Base-by-base conservation (phyloP, 2,329 filamentous ascomycete genomes). In the Talaromyces sp. region DNA sequence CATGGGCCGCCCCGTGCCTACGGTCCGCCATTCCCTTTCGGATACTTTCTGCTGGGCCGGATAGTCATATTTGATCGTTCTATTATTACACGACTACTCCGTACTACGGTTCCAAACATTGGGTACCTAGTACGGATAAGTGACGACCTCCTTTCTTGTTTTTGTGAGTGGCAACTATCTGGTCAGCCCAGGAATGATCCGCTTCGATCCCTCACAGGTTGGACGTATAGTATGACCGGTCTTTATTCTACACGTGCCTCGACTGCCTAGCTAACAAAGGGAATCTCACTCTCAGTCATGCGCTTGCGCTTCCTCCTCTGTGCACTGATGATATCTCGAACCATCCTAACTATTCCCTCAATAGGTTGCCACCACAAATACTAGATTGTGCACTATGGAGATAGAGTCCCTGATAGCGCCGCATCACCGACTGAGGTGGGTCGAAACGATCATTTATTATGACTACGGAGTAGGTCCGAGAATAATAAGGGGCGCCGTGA, bases 1-100 rank as follows among this genome's bases (percentile, higher is more conserved):
- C 54, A 57, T 53, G 58, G 58, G 46, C 58, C 58, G 58, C 58
- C 58, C 58, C 58, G 58, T 60, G 58, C 53, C 58, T 32, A 46
- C 58, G 53, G 32, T 38, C 54, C 58, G 58, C 53, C 43, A 46
- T 19, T 24, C 43, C 43, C 21, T 46, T 46, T 24, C 43, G 43
- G 43, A 46, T 24, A 24, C 43, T 46, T 46, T 46, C 17, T 46
- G 21, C 19, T 24, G 11, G 17, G 6, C 43, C 43, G 9, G 19
- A 46, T 24, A 21, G 21, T 11, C 9, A 9, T 46, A 17, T 46
- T 14, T 12, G 43, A 11, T 12, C 43, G 43, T 35, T 35, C 14
- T 35, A 35, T 35, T 14, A 4, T 9, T 12, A n/a, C n/a, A n/a
- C n/a, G n/a, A n/a, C n/a, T n/a, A n/a, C n/a, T n/a, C n/a, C n/a